Base-by-base conservation (phyloP, 257 asterid species). In the Fraxinus quadrangulata region DNA sequence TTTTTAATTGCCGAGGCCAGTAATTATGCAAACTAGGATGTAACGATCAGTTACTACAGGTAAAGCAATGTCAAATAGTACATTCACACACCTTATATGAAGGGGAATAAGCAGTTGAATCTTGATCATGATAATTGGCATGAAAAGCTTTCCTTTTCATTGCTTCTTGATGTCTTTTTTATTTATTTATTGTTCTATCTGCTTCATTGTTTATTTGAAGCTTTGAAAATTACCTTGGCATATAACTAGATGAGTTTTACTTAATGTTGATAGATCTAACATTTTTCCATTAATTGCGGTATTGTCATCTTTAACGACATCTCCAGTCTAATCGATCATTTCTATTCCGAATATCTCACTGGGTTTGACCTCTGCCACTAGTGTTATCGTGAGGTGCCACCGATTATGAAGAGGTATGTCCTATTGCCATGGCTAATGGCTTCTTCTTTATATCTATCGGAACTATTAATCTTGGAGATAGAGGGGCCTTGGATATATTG, bases 281-380 rank as follows among this genome's bases (percentile, higher is more conserved):
- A 72, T 79, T 78, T 36, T 36, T 21, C 86, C 73, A 86, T 87
- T 88, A 66, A 63, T 36, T 42, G 94, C 90, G 39, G 88, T 79
- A 67, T 81, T 72, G 75, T 87, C 85, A 67, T 89, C 88, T 73
- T 54, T 80, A 56, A 89, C 77, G 6, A 87, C 84, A 2, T 90
- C 89, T 4, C 85, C 90, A 3, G 89, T 89, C 89, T 88, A 89
- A 67, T 87, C 89, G 51, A 85, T 17, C 89, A 85, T 87, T 83
- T 87, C 90, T 69, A 85, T 74, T 73, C 81, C 76, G 79, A 87
- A 85, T 4, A 81, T 40, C 78, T 85, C 89, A 12, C 86, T 83
- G 0, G 86, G 74, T 59, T 79, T 79, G 59, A 85, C 84, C 80
- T 47, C 83, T 2, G 84, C 78, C 56, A 83, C 82, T 5, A 85